phyloP scores from a whole-genome alignment of 2,329 filamentous ascomycete species.

The Phoma herbarum region DNA sequence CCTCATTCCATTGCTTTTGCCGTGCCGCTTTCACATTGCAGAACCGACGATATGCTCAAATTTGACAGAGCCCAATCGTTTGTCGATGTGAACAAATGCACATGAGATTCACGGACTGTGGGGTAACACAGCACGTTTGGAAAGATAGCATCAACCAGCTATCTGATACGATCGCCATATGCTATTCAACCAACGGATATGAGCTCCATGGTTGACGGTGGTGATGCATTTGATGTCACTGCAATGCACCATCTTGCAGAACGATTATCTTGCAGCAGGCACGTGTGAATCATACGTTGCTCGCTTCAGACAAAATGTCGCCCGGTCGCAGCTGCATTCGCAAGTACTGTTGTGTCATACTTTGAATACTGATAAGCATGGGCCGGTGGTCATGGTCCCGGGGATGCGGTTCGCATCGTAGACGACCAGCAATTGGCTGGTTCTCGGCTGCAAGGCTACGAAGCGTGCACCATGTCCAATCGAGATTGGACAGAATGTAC shows the following conservation, averaged over 20 bases:
- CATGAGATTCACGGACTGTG: neutral
- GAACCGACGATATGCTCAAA: slow-evolving; percentile 11
- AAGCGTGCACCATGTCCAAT: slow-evolving; percentile 32
- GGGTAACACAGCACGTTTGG: neutral
- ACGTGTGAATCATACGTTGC: slow-evolving; percentile 3
- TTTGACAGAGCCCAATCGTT: neutral
- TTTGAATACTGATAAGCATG: slow-evolving; percentile 44
- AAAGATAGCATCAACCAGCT: neutral
- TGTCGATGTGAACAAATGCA: neutral
- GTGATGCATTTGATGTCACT: neutral
- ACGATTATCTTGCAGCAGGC: slow-evolving; percentile 14
- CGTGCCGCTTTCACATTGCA: slow-evolving; percentile 28
- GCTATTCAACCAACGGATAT: neutral
- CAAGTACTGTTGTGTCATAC: slow-evolving; percentile 24
- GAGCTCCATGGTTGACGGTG: neutral
- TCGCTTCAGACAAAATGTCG: neutral
- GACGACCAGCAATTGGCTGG: slow-evolving; percentile 38
- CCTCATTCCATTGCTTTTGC: slow-evolving; percentile 31
- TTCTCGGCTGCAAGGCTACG: slow-evolving; percentile 42
- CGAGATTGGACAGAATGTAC: slow-evolving; percentile 30
- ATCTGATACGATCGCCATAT: neutral
- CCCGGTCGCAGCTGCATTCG: slow-evolving; percentile 1
- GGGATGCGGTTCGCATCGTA: slow-evolving; percentile 34
- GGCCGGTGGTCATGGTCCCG: slow-evolving; percentile 38
- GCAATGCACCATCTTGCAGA: slow-evolving; percentile 10